Conservation (phyloP, 345 rosid species). For the Euphorbia lathyris region DNA sequence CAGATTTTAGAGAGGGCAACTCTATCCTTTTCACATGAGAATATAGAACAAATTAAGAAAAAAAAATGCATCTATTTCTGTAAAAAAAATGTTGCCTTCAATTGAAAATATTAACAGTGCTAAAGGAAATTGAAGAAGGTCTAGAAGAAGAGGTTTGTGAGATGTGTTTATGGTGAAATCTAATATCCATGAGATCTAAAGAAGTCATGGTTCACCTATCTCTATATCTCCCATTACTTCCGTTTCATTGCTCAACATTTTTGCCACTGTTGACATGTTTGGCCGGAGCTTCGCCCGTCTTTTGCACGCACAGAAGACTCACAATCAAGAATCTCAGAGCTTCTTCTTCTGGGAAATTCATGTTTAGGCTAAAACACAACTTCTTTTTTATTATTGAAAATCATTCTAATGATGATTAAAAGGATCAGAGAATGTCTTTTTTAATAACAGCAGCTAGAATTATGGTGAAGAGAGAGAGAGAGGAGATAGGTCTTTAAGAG, state of each 20-base stretch:
- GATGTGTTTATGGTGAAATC: conserved; percentile 23
- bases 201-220: conserved; percentile 43
- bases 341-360: conserved; percentile 41
- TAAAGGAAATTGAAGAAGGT: not conserved
- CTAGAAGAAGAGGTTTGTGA: conserved; percentile 19
- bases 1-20: too few relatives aligned
- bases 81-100: not conserved
- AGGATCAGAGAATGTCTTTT: too few relatives aligned
- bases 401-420: too few relatives aligned
- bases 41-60: not conserved
- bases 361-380: conserved; percentile 25
- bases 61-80: too few relatives aligned
- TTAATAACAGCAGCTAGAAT: too few relatives aligned
- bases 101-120: conserved; percentile 8
- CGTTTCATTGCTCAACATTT: conserved; percentile 35
- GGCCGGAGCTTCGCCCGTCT: conserved; percentile 45
- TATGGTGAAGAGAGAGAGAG: too few relatives aligned
- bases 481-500: too few relatives aligned
- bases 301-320: conserved; percentile 57
- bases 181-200: conserved; percentile 50
- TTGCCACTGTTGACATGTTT: conserved; percentile 37
- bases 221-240: conserved; percentile 19
- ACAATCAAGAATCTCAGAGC: conserved; percentile 42
- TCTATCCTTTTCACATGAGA: not conserved
- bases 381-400: too few relatives aligned